Base-by-base conservation (phyloP, 2,329 filamentous ascomycete species). In the Thelonectria discophora region DNA sequence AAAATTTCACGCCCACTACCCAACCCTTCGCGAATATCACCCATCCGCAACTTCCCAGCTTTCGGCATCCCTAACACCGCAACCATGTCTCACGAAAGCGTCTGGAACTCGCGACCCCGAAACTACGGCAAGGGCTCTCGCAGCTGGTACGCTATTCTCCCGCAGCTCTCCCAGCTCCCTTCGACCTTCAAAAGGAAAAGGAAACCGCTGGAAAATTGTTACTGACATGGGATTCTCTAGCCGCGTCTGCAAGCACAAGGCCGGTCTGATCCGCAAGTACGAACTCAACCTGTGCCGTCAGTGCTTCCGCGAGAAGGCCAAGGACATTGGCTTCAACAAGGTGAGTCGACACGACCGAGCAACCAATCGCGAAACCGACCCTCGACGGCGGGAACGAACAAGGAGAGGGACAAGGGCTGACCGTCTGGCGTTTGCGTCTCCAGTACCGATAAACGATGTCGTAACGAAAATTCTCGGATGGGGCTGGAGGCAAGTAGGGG, bases 211-310 rank as follows among this genome's bases (percentile, higher is more conserved):
- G 39, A 51, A 60, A 55, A 48, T 68, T 69, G 34, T 37, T 32
- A 15, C 76, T 78, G 72, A 78, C 75, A 61, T 66, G 17, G 37
- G 43, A 53, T 66, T 65, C 60, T 71, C 70, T 71, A 88, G 86
- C 86, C 86, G 86, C 69, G 84, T 88, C 78, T 88, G 86, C 92
- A 93, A 93, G 80, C 94, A 99, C 91, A 90, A 88, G 80, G 94
- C 95, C 78, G 95, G 95, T 96, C 90, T 99, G 75, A 97, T 99
- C 89, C 94, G 95, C 87, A 99, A 99, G 87, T 99, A 99, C 86
- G 94, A 95, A 80, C 88, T 97, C 76, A 93, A 97, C 84, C 88
- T 91, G 79, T 91, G 88, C 87, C 88, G 88, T 86, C 88, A 91
- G 80, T 91, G 88, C 86, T 91, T 90, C 86, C 86, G 88, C 77